A percentile compares a stretch with the other conserved stretches of the same genome.
phyloP scores from a whole-genome alignment of 441 rosid genomes.

The Heliophila coronopifolia region DNA sequence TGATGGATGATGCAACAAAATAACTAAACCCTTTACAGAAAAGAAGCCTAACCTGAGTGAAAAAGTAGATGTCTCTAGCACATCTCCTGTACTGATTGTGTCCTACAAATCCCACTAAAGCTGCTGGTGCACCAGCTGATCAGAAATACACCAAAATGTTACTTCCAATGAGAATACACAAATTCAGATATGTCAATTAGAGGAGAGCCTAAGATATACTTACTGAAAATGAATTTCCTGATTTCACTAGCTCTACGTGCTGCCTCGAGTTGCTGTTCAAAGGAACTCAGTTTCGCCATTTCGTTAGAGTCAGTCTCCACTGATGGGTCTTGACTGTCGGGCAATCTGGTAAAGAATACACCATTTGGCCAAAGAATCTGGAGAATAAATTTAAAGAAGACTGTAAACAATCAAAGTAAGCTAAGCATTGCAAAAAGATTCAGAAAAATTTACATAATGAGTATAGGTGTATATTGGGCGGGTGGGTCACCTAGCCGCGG shows the following conservation, averaged over 20 bases:
- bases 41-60: conserved; percentile 64
- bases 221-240: conserved; percentile 78
- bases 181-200: background rate
- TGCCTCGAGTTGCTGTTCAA: conserved; percentile 81
- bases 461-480: too few relatives aligned
- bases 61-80: conserved; percentile 84
- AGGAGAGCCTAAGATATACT: conserved; percentile 22
- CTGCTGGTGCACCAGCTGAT: conserved; percentile 82
- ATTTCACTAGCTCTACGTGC: conserved; percentile 77
- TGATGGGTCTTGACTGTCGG: conserved; percentile 30
- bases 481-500: too few relatives aligned
- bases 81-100: conserved; percentile 82
- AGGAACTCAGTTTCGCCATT: conserved; percentile 47
- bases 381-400: background rate
- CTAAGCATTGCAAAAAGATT: too few relatives aligned
- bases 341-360: conserved; percentile 55
- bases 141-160: conserved; percentile 16
- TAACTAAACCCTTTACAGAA: background rate
- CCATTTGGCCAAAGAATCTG: conserved; percentile 95
- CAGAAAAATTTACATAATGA: too few relatives aligned
- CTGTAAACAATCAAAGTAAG: conserved; percentile 3
- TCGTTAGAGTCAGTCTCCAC: conserved; percentile 33
- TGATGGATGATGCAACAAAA: conserved; percentile 9
- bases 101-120: conserved; percentile 88
- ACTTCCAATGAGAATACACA: background rate